phyloP scores from a whole-genome alignment of 2,329 filamentous ascomycete genomes.

The Taxawa tesnikishii region DNA sequence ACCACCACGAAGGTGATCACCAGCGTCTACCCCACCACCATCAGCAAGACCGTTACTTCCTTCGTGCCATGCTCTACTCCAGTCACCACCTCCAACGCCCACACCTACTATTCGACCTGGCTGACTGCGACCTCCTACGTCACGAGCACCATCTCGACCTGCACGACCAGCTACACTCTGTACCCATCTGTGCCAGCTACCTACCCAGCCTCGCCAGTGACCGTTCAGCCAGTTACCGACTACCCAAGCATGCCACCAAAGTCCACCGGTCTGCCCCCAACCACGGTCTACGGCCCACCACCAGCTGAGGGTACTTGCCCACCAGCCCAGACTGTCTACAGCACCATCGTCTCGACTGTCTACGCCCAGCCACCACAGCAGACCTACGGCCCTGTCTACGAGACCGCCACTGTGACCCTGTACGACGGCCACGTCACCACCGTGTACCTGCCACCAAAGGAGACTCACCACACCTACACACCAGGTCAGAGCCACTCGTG shows the following conservation, averaged over 20 bases:
- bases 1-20: conserved; percentile 6
- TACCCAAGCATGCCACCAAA: background rate
- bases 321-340: conserved; percentile 6
- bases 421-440: too few relatives aligned
- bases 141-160: conserved; percentile 17
- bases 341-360: conserved; percentile 4
- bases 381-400: too few relatives aligned
- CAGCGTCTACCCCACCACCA: conserved; percentile 13
- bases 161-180: conserved; percentile 8
- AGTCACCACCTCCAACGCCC: conserved; percentile 18
- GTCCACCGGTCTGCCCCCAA: background rate
- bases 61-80: conserved; percentile 25
- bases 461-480: too few relatives aligned
- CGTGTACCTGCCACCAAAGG: too few relatives aligned
- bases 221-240: too few relatives aligned
- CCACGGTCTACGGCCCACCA: background rate
- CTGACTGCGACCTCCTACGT: conserved; percentile 22
- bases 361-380: conserved; percentile 1
- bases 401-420: too few relatives aligned
- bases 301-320: conserved; percentile 4
- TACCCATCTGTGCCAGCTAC: conserved; percentile 2
- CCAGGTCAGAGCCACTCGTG: too few relatives aligned
- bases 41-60: conserved; percentile 20
- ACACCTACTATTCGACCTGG: conserved; percentile 25
- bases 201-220: background rate